A percentile compares a stretch with the other conserved stretches of the same genome.
These are phyloP conservation scores for Sporothrix curviconia DNA, from an alignment of 2,329 filamentous ascomycete genomes.

Conservation along the genomic window DNA sequence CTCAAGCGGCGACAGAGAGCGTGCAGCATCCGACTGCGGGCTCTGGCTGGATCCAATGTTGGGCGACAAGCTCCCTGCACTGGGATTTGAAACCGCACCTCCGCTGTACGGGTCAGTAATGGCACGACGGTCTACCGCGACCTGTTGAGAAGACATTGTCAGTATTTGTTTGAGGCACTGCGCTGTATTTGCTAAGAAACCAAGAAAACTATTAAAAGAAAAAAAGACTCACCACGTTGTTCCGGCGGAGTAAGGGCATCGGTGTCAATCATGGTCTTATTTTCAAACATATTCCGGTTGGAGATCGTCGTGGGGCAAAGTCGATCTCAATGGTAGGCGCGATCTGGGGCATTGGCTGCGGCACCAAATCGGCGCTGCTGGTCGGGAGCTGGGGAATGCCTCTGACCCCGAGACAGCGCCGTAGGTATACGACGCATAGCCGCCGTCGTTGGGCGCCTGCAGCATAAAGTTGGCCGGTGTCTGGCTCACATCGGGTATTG, in stretches of 20 bases:
- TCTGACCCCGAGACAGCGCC: constrained; percentile 37
- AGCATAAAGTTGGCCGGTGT: constrained; percentile 35
- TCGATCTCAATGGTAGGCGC: constrained; percentile 95
- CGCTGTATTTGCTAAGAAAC: not conserved
- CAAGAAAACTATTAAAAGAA: not conserved
- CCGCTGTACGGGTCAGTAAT: constrained; percentile 56
- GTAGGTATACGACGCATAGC: constrained; percentile 37
- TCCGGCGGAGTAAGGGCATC: constrained; percentile 82
- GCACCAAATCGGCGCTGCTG: constrained; percentile 53
- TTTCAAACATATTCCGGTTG: constrained; percentile 57
- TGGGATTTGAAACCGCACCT: constrained; percentile 34
- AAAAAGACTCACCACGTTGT: constrained; percentile 40
- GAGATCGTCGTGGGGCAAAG: constrained; percentile 67
- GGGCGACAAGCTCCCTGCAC: constrained; percentile 40
- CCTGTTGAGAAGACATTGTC: constrained; percentile 27
- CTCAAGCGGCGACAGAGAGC: constrained; percentile 55
- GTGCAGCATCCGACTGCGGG: constrained; percentile 41
- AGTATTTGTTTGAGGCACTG: constrained; percentile 4
- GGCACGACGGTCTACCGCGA: constrained; percentile 46
- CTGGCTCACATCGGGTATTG: constrained; percentile 46
- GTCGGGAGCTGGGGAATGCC: constrained; percentile 46
- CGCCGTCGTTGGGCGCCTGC: constrained; percentile 31
- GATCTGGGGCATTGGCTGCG: constrained; percentile 63
- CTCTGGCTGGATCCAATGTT: constrained; percentile 40
- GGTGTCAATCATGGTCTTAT: constrained; percentile 59